These are phyloP conservation scores for Phanerodontia chrysosporium DNA, from an alignment of 768 basidiomycete species.

Conservation along the genomic window DNA sequence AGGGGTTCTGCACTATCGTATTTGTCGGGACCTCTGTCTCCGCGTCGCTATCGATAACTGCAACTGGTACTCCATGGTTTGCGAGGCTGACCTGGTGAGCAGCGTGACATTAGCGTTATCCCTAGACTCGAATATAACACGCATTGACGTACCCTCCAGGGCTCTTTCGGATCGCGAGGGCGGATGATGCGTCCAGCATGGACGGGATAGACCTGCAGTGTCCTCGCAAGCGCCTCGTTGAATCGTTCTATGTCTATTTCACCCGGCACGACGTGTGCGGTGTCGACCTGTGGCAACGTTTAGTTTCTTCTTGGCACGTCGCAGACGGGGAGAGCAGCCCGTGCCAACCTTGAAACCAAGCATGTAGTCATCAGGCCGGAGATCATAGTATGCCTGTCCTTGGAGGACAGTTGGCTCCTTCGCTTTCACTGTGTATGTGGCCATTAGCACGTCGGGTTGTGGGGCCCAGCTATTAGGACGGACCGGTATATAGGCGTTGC, in stretches of 20 bases:
- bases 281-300: slow-evolving; percentile 10
- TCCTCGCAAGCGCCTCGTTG: slow-evolving; percentile 9
- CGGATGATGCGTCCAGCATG: slow-evolving; percentile 10
- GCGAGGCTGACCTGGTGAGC: slow-evolving; percentile 10
- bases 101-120: not conserved
- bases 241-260: slow-evolving; percentile 8
- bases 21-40: slow-evolving; percentile 6
- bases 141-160: slow-evolving; percentile 8
- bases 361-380: not conserved
- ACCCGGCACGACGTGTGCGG: slow-evolving; percentile 13
- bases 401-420: slow-evolving; percentile 3
- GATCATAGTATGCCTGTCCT: not conserved
- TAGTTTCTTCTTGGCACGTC: not conserved
- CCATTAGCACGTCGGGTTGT: not conserved
- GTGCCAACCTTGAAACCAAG: slow-evolving; percentile 7
- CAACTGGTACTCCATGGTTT: slow-evolving; percentile 10
- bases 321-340: not conserved
- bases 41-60: slow-evolving; percentile 12
- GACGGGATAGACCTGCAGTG: slow-evolving; percentile 12
- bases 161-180: not conserved
- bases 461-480: too few species aligned
- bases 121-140: not conserved
- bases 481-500: not conserved
- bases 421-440: not conserved
- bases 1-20: slow-evolving; percentile 12